Conservation (phyloP, 2,329 filamentous ascomycete genomes). For the Emergomyces orientalis region DNA sequence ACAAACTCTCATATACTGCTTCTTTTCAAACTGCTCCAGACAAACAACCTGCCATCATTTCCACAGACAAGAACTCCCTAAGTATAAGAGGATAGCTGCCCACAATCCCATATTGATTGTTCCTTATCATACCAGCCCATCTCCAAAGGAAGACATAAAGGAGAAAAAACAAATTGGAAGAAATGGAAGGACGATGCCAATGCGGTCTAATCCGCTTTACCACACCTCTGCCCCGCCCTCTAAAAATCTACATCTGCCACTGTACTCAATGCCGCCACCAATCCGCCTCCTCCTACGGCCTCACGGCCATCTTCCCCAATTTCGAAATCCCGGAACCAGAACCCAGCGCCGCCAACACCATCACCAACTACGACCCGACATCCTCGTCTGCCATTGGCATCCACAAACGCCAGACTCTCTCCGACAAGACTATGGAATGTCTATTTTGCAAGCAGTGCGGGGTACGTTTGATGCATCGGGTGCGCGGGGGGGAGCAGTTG, state of each 20-base stretch:
- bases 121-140: background rate
- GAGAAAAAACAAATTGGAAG: background rate
- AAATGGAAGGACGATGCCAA: slow-evolving; percentile 57
- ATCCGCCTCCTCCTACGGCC: slow-evolving; percentile 57
- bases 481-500: slow-evolving; percentile 47
- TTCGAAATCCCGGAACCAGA: slow-evolving; percentile 45
- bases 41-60: background rate
- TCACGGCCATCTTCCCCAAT: slow-evolving; percentile 60
- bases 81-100: background rate
- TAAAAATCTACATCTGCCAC: slow-evolving; percentile 63
- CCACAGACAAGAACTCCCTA: background rate
- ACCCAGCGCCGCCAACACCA: slow-evolving; percentile 1
- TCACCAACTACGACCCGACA: background rate
- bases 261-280: slow-evolving; percentile 58
- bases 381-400: slow-evolving; percentile 15
- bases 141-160: background rate
- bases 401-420: slow-evolving; percentile 47
- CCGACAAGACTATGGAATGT: slow-evolving; percentile 51
- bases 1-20: too few relatives aligned
- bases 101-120: background rate
- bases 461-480: slow-evolving; percentile 54
- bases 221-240: slow-evolving; percentile 50
- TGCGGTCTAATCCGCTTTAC: slow-evolving; percentile 56
- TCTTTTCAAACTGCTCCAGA: too few relatives aligned
- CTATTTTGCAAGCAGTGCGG: slow-evolving; percentile 61